Evolutionary conservation across 2,329 filamentous ascomycete genomes (phyloP).

Genomic region (Fusarium papillatum): DNA sequence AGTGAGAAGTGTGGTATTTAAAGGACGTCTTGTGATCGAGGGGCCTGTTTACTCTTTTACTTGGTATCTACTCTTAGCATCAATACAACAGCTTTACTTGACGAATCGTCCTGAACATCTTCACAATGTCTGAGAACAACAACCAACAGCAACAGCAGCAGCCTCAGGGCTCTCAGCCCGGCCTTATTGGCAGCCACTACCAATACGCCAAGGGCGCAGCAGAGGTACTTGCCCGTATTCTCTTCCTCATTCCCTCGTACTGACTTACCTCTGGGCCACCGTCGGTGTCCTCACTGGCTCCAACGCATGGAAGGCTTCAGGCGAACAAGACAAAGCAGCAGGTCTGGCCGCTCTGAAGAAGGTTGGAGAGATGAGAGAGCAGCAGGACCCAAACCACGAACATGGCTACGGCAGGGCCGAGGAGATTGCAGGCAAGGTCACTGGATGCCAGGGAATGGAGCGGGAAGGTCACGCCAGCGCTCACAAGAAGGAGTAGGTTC

Average conservation of each 20-base stretch:
- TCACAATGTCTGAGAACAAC: conserved; percentile 48
- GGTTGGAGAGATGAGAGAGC: conserved; percentile 66
- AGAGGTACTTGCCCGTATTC: conserved; percentile 61
- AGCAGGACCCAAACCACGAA: conserved; percentile 61
- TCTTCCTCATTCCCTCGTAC: not conserved
- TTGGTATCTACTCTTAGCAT: not conserved
- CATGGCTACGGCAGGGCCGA: conserved; percentile 74
- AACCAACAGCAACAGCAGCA: conserved; percentile 38
- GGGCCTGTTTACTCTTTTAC: not conserved
- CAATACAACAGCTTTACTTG: not conserved
- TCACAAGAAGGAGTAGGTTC: conserved; percentile 45
- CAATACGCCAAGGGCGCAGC: conserved; percentile 79
- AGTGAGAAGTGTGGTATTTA: conserved; percentile 32
- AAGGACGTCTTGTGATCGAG: conserved; percentile 4
- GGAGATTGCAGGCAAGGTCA: conserved; percentile 72
- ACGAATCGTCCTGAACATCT: not conserved
- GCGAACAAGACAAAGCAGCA: conserved; percentile 73
- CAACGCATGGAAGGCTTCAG: conserved; percentile 73
- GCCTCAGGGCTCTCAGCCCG: conserved; percentile 58
- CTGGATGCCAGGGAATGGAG: conserved; percentile 79
- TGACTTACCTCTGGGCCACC: conserved; percentile 57
- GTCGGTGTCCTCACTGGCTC: conserved; percentile 74
- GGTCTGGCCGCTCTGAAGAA: conserved; percentile 74
- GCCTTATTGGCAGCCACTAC: conserved; percentile 73
- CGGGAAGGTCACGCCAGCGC: conserved; percentile 69